These are phyloP conservation scores for Xylariales sp. DNA, from an alignment of 2,329 filamentous ascomycete species.

Conservation along the genomic window DNA sequence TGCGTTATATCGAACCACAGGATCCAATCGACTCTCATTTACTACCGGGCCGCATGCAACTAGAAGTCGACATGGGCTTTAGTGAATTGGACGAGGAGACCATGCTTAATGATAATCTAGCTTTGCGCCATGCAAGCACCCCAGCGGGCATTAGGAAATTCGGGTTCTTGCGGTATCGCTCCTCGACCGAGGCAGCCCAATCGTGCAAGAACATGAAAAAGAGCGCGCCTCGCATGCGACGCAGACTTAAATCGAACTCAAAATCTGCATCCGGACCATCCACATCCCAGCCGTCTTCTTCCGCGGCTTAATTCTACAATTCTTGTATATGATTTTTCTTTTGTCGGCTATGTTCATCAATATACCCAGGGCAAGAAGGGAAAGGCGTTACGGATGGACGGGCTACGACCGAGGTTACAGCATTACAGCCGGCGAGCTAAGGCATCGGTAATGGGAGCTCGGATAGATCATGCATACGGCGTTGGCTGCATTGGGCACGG, in stretches of 20 bases:
- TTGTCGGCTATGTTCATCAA: constrained; percentile 36
- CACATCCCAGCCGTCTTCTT: constrained; percentile 26
- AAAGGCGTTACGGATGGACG: constrained; percentile 38
- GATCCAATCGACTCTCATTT: constrained; percentile 30
- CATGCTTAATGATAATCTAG: constrained; percentile 33
- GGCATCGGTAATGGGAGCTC: constrained; percentile 22
- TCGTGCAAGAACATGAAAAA: constrained; percentile 48
- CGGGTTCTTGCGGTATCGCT: constrained; percentile 44
- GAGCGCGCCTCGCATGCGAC: constrained; percentile 47
- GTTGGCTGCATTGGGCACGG: constrained; percentile 42
- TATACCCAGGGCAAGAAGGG: constrained; percentile 45
- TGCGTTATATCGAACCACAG: constrained; percentile 26
- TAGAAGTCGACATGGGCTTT: constrained; percentile 43
- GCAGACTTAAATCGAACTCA: constrained; percentile 38
- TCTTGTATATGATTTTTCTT: constrained; percentile 30
- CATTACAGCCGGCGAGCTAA: constrained; percentile 39
- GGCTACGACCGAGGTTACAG: constrained; percentile 12
- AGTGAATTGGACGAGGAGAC: constrained; percentile 38
- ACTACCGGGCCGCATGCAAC: constrained; percentile 32
- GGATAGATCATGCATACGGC: constrained; percentile 34
- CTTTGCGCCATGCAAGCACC: constrained; percentile 41
- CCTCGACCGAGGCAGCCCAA: constrained; percentile 45
- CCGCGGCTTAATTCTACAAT: constrained; percentile 31
- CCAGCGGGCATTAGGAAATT: constrained; percentile 45
- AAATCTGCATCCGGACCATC: constrained; percentile 21